phyloP scores from a whole-genome alignment of 768 basidiomycete genomes.

The Auricularia heimuer region DNA sequence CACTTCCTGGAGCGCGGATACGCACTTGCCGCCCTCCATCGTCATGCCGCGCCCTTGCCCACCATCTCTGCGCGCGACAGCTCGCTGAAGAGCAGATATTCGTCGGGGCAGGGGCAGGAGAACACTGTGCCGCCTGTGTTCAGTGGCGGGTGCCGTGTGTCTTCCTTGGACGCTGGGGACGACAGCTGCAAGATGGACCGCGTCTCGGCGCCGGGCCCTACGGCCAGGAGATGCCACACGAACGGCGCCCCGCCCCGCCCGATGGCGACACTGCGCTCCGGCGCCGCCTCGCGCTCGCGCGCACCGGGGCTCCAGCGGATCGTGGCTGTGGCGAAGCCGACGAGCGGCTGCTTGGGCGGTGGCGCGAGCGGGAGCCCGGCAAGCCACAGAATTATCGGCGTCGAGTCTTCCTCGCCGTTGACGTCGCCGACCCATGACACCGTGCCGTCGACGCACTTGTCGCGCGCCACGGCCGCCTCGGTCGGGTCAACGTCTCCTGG shows the following conservation, averaged over 20 bases:
- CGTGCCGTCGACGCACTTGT: constrained; percentile 19
- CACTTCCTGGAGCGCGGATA: background rate
- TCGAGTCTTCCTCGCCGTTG: constrained; percentile 19
- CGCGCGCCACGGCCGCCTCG: constrained; percentile 21
- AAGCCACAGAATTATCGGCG: constrained; percentile 25
- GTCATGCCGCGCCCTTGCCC: background rate
- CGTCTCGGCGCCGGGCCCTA: background rate
- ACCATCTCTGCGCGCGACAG: background rate
- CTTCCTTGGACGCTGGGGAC: background rate
- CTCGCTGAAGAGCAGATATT: background rate
- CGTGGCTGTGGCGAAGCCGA: background rate
- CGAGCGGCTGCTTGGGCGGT: background rate
- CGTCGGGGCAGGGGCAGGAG: no score
- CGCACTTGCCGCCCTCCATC: background rate
- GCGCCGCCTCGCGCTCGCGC: background rate
- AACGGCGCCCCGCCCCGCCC: background rate
- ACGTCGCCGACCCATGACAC: constrained; percentile 30
- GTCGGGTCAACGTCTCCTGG: constrained; percentile 7
- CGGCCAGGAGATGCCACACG: background rate
- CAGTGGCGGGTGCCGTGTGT: background rate
- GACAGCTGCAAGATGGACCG: background rate
- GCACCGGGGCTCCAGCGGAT: background rate
- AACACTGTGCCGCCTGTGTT: background rate
- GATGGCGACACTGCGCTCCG: background rate
- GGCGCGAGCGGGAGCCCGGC: constrained; percentile 15